A percentile compares a stretch with the other conserved stretches of the same genome.
Evolutionary conservation across 306 rosid genomes (phyloP).

Genomic region (Luffa acutangula): DNA sequence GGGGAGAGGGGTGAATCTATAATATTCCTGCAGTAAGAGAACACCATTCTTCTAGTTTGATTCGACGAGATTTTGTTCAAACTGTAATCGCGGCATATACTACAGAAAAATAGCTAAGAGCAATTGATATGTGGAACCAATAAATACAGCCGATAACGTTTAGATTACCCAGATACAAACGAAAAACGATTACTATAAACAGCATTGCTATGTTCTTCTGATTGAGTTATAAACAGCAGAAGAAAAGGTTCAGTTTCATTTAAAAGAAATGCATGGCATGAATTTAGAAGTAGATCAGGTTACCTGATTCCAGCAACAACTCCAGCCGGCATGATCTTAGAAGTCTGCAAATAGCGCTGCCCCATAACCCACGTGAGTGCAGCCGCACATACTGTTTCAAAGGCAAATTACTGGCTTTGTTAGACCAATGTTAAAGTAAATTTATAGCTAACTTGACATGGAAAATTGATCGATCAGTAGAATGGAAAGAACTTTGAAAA

Average conservation of each 20-base stretch:
- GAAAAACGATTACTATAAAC: not conserved
- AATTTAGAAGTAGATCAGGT: not conserved
- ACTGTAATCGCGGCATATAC: not conserved
- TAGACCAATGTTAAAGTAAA: not conserved
- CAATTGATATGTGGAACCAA: not conserved
- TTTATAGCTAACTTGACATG: not conserved
- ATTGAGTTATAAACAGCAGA: not conserved
- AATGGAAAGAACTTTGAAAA: not conserved
- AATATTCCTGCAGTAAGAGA: not conserved
- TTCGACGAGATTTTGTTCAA: not conserved
- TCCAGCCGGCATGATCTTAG: conserved; percentile 88
- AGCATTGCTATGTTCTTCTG: not conserved
- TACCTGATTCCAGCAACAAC: conserved; percentile 79
- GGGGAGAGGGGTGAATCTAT: not conserved
- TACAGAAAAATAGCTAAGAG: not conserved
- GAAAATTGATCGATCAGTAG: not conserved
- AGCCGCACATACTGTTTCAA: conserved; percentile 50
- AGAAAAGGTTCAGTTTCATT: not conserved
- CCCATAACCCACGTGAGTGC: conserved; percentile 66
- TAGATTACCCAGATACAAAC: too few relatives aligned
- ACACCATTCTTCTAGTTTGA: not conserved
- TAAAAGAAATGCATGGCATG: not conserved
- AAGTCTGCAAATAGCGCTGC: conserved; percentile 58
- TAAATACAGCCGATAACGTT: not conserved
- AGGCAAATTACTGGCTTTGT: not conserved